Percentiles rank a stretch among this genome's conserved stretches.
phyloP scores from a whole-genome alignment of 768 basidiomycete species.

The Ramaria rubella region DNA sequence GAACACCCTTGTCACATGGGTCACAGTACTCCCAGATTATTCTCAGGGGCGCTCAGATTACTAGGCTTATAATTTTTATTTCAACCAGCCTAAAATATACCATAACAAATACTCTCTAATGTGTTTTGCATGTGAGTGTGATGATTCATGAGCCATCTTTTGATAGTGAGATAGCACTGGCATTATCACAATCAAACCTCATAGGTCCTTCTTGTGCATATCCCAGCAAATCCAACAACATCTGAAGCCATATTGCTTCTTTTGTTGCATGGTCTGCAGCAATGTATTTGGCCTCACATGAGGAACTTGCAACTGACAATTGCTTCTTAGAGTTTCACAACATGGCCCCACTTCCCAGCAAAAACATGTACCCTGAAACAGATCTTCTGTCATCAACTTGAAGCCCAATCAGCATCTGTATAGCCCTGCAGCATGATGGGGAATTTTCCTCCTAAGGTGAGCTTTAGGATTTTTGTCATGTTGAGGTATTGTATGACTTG shows the following conservation, averaged over 20 bases:
- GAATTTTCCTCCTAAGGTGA: slow-evolving; percentile 16
- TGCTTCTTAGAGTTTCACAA: slow-evolving; percentile 34
- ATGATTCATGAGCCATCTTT: slow-evolving; percentile 23
- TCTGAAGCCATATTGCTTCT: slow-evolving; percentile 18
- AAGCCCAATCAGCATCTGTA: slow-evolving; percentile 29
- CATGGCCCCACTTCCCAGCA: slow-evolving; percentile 29
- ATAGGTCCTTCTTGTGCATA: slow-evolving; percentile 15
- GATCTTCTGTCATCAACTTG: slow-evolving; percentile 24
- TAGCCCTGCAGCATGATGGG: slow-evolving; percentile 10
- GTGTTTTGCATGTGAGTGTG: slow-evolving; percentile 36
- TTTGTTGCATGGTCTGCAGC: slow-evolving; percentile 13
- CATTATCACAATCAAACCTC: slow-evolving; percentile 30
- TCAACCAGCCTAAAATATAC: too few relatives aligned
- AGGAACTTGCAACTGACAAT: too few relatives aligned
- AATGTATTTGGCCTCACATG: slow-evolving; percentile 26
- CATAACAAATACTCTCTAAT: too few relatives aligned
- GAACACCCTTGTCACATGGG: too few relatives aligned
- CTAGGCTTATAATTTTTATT: too few relatives aligned
- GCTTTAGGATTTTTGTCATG: slow-evolving; percentile 3
- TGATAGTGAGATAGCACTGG: too few relatives aligned
- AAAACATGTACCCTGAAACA: slow-evolving; percentile 31
- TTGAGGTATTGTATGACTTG: neutral
- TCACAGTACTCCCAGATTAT: too few relatives aligned
- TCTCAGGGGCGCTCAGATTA: too few relatives aligned
- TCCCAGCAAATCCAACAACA: too few relatives aligned